Percentiles rank a stretch among this genome's conserved stretches.
These are phyloP conservation scores for Phytophthora megakarya DNA, from an alignment of 352 stramenopile species.

Conservation along the genomic window DNA sequence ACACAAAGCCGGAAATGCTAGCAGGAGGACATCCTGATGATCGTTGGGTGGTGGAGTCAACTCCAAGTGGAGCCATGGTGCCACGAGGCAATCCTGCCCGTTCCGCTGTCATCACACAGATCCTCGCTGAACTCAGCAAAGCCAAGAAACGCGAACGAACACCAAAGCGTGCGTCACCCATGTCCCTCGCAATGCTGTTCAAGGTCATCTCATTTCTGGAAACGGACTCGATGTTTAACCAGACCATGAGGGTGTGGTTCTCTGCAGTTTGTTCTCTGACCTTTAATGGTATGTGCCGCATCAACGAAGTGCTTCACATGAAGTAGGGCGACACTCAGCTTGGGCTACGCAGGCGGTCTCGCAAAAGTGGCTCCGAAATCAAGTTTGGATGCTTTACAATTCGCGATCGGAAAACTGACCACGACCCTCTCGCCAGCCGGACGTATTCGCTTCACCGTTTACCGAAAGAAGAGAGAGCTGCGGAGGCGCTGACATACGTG, in stretches of 20 bases:
- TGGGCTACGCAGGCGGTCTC: background rate
- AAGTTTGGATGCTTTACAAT: constrained; percentile 12
- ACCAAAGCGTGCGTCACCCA: constrained; percentile 10
- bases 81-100: constrained; percentile 5
- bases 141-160: constrained; percentile 10
- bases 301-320: constrained; percentile 15
- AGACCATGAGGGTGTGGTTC: constrained; percentile 21
- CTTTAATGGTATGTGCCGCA: constrained; percentile 34
- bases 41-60: constrained; percentile 1
- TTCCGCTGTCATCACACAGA: constrained; percentile 2
- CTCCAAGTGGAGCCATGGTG: background rate
- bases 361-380: background rate
- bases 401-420: constrained; percentile 14
- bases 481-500: constrained; percentile 5
- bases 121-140: constrained; percentile 2
- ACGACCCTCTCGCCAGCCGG: constrained; percentile 14
- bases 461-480: constrained; percentile 4
- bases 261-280: constrained; percentile 12
- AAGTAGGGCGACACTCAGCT: constrained; percentile 14
- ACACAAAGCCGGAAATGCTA: constrained; percentile 18
- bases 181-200: constrained; percentile 12
- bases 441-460: constrained; percentile 8
- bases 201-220: constrained; percentile 1
- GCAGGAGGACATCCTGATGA: constrained; percentile 16
- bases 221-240: constrained; percentile 16